Base-by-base conservation (phyloP, 2,329 filamentous ascomycete species). In the Cladophialophora carrionii region DNA sequence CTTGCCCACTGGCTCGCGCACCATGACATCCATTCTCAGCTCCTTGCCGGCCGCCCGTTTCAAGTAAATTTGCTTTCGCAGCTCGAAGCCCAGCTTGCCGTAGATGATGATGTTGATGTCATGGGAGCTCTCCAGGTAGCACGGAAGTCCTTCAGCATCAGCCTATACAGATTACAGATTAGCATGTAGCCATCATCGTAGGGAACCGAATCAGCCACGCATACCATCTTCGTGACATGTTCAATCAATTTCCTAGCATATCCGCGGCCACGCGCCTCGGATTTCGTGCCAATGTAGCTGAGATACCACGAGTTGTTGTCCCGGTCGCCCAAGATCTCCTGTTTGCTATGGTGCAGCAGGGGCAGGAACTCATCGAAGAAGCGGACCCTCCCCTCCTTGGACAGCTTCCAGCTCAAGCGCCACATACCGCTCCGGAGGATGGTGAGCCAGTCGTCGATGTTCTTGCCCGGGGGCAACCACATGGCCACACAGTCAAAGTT, bases 91-190 rank as follows among this genome's bases (percentile, higher is more conserved):
- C 76, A 91, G 88, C 76, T 88, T 89, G 70, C 84, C 79, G 76
- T 95, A 96, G 76, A 92, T 91, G 37, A 78, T 76, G 68, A 87
- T 85, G 75, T 94, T 95, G 67, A 79, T 78, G 63, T 78, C 78
- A 64, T 90, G 87, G 74, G 88, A 91, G 68, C 89, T 91, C 80
- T 96, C 91, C 57, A 96, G 84, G 74, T 95, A 96, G 71, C 90
- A 88, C 26, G 87, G 83, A 49, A 85, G 82, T 54, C 85, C 84
- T 73, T 91, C 87, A 17, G 77, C 76, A 74, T 95, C 91, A 52
- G 90, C 90, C 84, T 88, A 67, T 49, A 12, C 20, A 24, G 20
- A 34, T 65, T 20, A 63, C 34, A 41, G 52, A 43, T 65, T n/a
- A 57, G 55, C 29, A 10, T 57, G 10, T 29, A 29, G 17, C 17